Percentiles rank a stretch among this genome's conserved stretches.
These are phyloP conservation scores for Boletus reticulatus DNA, from an alignment of 768 basidiomycete species.

Conservation along the genomic window DNA sequence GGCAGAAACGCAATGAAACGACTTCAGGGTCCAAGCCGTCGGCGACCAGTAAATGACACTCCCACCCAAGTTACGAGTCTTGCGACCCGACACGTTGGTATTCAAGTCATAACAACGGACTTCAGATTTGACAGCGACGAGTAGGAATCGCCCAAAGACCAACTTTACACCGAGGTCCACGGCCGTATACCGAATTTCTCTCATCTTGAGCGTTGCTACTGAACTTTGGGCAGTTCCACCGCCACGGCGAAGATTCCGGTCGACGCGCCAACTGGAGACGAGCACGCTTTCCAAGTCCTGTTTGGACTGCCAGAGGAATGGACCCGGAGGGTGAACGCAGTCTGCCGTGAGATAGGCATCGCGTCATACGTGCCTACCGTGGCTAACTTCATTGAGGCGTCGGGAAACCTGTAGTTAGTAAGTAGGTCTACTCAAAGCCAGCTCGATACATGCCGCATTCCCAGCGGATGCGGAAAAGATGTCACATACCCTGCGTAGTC, in stretches of 20 bases:
- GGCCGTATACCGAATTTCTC: conserved; percentile 8
- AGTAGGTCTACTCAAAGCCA: background rate
- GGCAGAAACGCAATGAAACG: conserved; percentile 8
- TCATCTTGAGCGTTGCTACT: background rate
- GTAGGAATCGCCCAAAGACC: conserved; percentile 14
- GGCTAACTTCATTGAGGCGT: conserved; percentile 3
- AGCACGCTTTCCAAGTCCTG: conserved; percentile 14
- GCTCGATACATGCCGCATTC: no score
- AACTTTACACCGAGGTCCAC: background rate
- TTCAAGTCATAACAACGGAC: conserved; percentile 16
- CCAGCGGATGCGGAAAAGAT: no score
- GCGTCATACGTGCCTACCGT: conserved; percentile 13
- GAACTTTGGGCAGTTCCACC: background rate
- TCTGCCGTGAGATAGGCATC: conserved; percentile 9
- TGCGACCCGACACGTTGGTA: background rate
- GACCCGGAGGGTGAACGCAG: conserved; percentile 17
- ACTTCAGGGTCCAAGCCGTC: background rate
- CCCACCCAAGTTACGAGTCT: background rate
- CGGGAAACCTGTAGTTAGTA: conserved; percentile 11
- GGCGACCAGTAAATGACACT: conserved; percentile 10
- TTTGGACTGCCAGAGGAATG: conserved; percentile 14
- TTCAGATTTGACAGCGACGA: conserved; percentile 12
- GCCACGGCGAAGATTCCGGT: conserved; percentile 1
- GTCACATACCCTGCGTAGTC: conserved; percentile 16
- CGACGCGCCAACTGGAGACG: conserved; percentile 7